phyloP scores from a whole-genome alignment of 768 basidiomycete genomes.

The Amanita jacksonii region DNA sequence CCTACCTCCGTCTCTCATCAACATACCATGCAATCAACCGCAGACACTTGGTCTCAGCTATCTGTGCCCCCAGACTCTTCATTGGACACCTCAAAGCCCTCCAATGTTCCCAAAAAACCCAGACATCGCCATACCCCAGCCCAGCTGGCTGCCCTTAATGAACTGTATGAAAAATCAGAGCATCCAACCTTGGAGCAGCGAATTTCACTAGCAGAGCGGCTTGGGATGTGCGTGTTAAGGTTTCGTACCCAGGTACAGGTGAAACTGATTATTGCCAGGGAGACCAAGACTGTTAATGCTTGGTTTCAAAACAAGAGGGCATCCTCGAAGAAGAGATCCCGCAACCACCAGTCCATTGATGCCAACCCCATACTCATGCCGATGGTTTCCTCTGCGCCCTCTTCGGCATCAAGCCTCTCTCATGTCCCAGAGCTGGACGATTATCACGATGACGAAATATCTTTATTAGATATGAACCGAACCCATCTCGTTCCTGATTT shows the following conservation, averaged over 20 bases:
- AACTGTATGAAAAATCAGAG: constrained; percentile 67
- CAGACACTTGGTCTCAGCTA: constrained; percentile 9
- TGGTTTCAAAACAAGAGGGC: constrained; percentile 87
- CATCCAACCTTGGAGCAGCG: constrained; percentile 66
- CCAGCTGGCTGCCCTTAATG: constrained; percentile 70
- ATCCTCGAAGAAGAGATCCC: constrained; percentile 65
- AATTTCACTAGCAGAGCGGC: constrained; percentile 54
- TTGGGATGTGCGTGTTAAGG: constrained; percentile 57
- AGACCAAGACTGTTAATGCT: constrained; percentile 77
- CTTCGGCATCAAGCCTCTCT: constrained; percentile 20
- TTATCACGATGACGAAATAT: constrained; percentile 35
- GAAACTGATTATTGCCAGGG: constrained; percentile 34
- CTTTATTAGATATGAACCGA: constrained; percentile 23
- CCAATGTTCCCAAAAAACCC: constrained; percentile 52
- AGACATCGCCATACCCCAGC: constrained; percentile 66
- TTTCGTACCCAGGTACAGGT: constrained; percentile 12
- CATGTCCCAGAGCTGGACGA: constrained; percentile 34
- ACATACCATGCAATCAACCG: neutral
- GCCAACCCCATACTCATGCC: constrained; percentile 8
- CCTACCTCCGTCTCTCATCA: constrained; percentile 12
- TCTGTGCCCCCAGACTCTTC: constrained; percentile 18
- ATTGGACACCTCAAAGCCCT: constrained; percentile 25
- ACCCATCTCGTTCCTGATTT: constrained; percentile 25
- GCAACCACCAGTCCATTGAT: constrained; percentile 20
- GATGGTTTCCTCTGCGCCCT: constrained; percentile 21